Base-by-base conservation (phyloP, 108 stramenopile genomes). In the Nannochloropsis gaditana region DNA sequence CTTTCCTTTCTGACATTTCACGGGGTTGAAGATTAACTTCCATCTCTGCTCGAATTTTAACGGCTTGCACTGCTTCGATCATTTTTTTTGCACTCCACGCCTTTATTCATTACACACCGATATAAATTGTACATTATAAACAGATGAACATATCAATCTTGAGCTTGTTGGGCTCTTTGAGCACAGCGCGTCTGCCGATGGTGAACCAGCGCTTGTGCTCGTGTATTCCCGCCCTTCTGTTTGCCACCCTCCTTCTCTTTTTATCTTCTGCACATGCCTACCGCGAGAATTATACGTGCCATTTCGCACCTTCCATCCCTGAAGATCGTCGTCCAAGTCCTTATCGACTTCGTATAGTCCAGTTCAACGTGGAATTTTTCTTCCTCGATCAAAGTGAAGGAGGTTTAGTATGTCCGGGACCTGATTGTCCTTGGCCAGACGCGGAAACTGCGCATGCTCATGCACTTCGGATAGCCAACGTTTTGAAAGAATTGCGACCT, bases 291-390 rank as follows among this genome's bases (percentile, higher is more conserved):
- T 73, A 73, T n/a, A 73, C 59, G 19, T 73, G 59, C 59, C 59
- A 73, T n/a, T 73, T 73, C 59, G 59, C 59, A n/a, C 59, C 59
- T 2, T 73, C 59, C 59, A n/a, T 73, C n/a, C 59, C 59, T 73
- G 59, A 73, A 73, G 59, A 73, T n/a, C 59, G 59, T 73, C 59
- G 59, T 3, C 59, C 59, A 3, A 73, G 8, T n/a, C 59, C 59
- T 15, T n/a, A 73, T 73, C 59, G 59, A 4, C 59, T 73, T n/a
- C 59, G 59, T n/a, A 15, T 73, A 15, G 59, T 73, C 19, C 59
- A 73, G 59, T 73, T n/a, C n/a, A 73, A 73, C n/a, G 59, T 73
- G 19, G 59, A 73, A 3, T 73, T 73, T 8, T 73, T 73, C n/a
- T 73, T 73, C 8, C 59, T 73, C 8, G 59, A 73, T 73, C 59